Evolutionary conservation across 352 stramenopile genomes (phyloP).

Genomic region (Pythium aquatile): DNA sequence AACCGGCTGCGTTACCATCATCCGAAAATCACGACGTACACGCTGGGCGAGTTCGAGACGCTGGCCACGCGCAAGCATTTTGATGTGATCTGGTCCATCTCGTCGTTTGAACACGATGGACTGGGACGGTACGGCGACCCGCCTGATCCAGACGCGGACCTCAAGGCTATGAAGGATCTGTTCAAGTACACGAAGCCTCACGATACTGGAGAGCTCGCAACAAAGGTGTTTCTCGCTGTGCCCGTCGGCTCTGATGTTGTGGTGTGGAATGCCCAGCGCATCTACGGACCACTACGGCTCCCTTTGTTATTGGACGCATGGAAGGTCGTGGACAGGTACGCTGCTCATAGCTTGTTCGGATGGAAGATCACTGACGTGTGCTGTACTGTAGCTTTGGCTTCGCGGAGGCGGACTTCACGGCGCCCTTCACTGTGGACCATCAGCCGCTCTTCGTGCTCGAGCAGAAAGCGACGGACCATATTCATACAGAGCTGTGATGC

Average conservation of each 20-base stretch:
- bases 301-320: slow-evolving; percentile 47
- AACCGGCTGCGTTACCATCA: slow-evolving; percentile 38
- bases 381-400: slow-evolving; percentile 29
- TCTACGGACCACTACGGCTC: slow-evolving; percentile 50
- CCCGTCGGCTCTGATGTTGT: slow-evolving; percentile 49
- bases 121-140: slow-evolving; percentile 69
- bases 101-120: slow-evolving; percentile 66
- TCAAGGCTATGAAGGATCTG: slow-evolving; percentile 44
- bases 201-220: not conserved
- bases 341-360: not conserved
- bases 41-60: slow-evolving; percentile 31
- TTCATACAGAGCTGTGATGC: not conserved
- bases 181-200: slow-evolving; percentile 25
- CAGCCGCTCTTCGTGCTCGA: slow-evolving; percentile 40
- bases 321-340: slow-evolving; percentile 31
- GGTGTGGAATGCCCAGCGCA: slow-evolving; percentile 55
- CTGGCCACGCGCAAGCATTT: slow-evolving; percentile 24
- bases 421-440: slow-evolving; percentile 32
- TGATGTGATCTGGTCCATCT: slow-evolving; percentile 37
- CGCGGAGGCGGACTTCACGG: slow-evolving; percentile 33
- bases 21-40: slow-evolving; percentile 34
- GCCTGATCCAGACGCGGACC: slow-evolving; percentile 52
- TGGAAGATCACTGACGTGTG: slow-evolving; percentile 17
- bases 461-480: not conserved
- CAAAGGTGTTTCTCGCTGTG: slow-evolving; percentile 40